These are phyloP conservation scores for Neurospora tetraspora DNA, from an alignment of 495 filamentous ascomycete genomes.

Conservation along the genomic window DNA sequence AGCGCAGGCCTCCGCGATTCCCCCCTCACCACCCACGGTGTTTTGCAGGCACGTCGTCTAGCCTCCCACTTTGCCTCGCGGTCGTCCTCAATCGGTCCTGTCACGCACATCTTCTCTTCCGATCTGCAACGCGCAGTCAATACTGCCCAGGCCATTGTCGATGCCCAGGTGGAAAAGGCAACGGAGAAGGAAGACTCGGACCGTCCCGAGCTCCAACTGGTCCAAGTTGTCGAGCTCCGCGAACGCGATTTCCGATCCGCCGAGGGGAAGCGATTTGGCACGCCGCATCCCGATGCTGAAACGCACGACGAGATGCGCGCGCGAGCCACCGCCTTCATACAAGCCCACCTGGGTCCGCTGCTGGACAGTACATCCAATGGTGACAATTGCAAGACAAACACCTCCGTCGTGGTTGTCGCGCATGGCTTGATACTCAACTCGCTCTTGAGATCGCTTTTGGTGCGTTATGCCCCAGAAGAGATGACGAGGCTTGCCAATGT, in stretches of 20 bases:
- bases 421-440: slow-evolving; percentile 70
- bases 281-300: slow-evolving; percentile 33
- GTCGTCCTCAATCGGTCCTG: slow-evolving; percentile 25
- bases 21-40: slow-evolving; percentile 69
- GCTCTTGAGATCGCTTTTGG: slow-evolving; percentile 53
- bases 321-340: slow-evolving; percentile 54
- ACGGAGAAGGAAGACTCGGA: neutral
- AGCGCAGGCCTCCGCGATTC: slow-evolving; percentile 78
- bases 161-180: slow-evolving; percentile 30
- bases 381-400: neutral
- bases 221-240: slow-evolving; percentile 44
- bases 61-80: slow-evolving; percentile 46
- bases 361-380: slow-evolving; percentile 22
- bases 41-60: slow-evolving; percentile 60
- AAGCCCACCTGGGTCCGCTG: slow-evolving; percentile 47
- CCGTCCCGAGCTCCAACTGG: slow-evolving; percentile 21
- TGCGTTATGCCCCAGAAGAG: slow-evolving; percentile 14
- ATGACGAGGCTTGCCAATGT: slow-evolving; percentile 1
- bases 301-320: slow-evolving; percentile 52
- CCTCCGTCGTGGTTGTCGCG: slow-evolving; percentile 54
- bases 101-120: slow-evolving; percentile 67
- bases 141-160: slow-evolving; percentile 57
- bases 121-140: slow-evolving; percentile 61
- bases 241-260: slow-evolving; percentile 65
- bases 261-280: slow-evolving; percentile 49